Conservation (phyloP, 805 yeast genomes). For the Pichia deserticola region DNA sequence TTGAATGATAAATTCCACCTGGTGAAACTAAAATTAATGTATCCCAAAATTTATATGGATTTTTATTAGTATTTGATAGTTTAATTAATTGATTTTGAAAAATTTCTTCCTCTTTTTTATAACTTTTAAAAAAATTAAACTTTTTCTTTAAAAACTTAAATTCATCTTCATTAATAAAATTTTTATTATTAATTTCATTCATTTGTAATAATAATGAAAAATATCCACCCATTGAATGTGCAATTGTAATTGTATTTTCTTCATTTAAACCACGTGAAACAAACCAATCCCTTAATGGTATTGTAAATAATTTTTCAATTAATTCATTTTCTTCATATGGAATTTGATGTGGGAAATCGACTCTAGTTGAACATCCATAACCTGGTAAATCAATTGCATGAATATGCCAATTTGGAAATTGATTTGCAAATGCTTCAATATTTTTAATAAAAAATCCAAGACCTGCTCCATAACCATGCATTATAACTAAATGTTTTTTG, state of each 20-base stretch:
- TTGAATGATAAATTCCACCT: slow-evolving; percentile 65
- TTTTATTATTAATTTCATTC: slow-evolving; percentile 10
- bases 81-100: slow-evolving; percentile 2
- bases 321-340: slow-evolving; percentile 33
- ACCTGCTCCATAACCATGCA: slow-evolving; percentile 95
- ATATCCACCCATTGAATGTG: slow-evolving; percentile 94
- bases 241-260: slow-evolving; percentile 51
- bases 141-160: slow-evolving; percentile 5
- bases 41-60: slow-evolving; percentile 10
- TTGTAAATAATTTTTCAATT: slow-evolving; percentile 58
- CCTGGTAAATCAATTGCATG: slow-evolving; percentile 88
- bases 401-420: slow-evolving; percentile 51
- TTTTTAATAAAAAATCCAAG: slow-evolving; percentile 75
- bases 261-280: slow-evolving; percentile 28
- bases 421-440: slow-evolving; percentile 33
- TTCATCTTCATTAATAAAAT: slow-evolving; percentile 7
- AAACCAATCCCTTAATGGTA: slow-evolving; percentile 62
- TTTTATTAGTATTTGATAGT: not conserved
- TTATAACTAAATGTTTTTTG: slow-evolving; percentile 51
- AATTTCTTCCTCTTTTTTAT: not conserved
- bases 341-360: slow-evolving; percentile 44
- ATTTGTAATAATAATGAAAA: slow-evolving; percentile 50
- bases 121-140: not conserved
- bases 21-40: slow-evolving; percentile 81
- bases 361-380: slow-evolving; percentile 84